Conservation (phyloP, 257 asterid species). For the Ballota nigra region DNA sequence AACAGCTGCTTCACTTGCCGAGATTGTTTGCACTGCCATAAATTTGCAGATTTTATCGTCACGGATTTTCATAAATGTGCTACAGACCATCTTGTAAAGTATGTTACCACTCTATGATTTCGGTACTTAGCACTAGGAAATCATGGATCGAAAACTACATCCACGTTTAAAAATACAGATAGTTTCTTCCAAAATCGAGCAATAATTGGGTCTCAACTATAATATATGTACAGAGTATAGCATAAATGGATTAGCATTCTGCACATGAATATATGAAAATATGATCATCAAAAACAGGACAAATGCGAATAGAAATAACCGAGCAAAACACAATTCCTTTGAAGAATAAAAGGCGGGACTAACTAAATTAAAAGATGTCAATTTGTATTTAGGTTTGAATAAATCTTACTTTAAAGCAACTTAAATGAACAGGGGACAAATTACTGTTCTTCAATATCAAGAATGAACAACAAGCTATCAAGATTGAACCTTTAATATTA, state of each 20-base stretch:
- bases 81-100: not conserved
- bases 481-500: constrained; percentile 7
- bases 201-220: not conserved
- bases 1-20: constrained; percentile 60
- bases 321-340: not conserved
- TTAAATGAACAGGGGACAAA: constrained; percentile 20
- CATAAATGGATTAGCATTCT: not conserved
- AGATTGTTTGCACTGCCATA: constrained; percentile 37
- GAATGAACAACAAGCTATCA: constrained; percentile 8
- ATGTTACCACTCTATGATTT: not conserved
- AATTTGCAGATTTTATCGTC: constrained; percentile 16
- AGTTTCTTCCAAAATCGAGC: not conserved
- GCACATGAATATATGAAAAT: not conserved
- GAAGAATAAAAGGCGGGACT: constrained; percentile 1
- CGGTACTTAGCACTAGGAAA: not conserved
- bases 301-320: not conserved
- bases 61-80: not conserved
- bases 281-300: no score
- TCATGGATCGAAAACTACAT: not conserved
- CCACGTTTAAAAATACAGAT: not conserved
- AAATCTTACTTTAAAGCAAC: constrained; percentile 43
- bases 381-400: constrained; percentile 24
- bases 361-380: no score
- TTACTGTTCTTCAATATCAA: constrained; percentile 12
- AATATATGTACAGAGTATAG: not conserved